Conservation (phyloP, 306 rosid species). For the Boehmeria nivea region DNA sequence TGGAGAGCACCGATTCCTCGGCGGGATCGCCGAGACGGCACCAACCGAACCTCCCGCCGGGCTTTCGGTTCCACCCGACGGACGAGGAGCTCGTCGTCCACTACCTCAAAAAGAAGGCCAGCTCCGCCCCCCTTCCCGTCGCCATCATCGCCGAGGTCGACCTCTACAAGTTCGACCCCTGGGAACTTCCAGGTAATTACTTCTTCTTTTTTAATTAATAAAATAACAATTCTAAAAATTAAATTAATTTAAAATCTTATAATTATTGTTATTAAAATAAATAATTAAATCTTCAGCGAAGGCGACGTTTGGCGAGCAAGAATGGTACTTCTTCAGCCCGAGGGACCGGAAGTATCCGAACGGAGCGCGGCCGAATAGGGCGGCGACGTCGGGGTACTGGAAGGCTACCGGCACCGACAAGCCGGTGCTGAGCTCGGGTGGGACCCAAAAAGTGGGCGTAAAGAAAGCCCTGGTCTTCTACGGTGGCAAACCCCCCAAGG, state of each 20-base stretch:
- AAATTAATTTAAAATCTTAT: neutral
- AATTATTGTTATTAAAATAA: neutral
- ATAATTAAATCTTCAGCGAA: constrained; percentile 48
- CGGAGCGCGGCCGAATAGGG: constrained; percentile 89
- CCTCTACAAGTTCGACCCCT: constrained; percentile 92
- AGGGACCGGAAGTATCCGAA: constrained; percentile 96
- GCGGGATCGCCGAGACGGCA: constrained; percentile 27
- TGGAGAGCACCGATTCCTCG: constrained; percentile 91
- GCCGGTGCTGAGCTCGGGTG: constrained; percentile 59
- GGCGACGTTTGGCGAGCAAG: constrained; percentile 89
- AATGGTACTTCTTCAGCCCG: constrained; percentile 94
- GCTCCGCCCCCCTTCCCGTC: constrained; percentile 65
- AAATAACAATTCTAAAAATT: neutral
- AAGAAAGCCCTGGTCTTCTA: constrained; percentile 93
- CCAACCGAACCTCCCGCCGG: constrained; percentile 81
- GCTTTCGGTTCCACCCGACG: constrained; percentile 94
- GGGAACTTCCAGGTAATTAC: constrained; percentile 92
- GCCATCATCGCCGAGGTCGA: constrained; percentile 87
- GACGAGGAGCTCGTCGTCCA: constrained; percentile 95
- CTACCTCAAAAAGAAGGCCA: constrained; percentile 73
- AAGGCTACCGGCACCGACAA: constrained; percentile 96
- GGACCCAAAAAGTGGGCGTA: constrained; percentile 75
- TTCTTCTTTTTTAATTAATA: neutral
- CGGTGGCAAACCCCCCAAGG: constrained; percentile 90
- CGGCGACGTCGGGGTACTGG: constrained; percentile 96